Evolutionary conservation across 169 alveolate species (phyloP), one percentile per base, ranked within the genome.

Genomic region (Plasmodium blacklocki): DNA sequence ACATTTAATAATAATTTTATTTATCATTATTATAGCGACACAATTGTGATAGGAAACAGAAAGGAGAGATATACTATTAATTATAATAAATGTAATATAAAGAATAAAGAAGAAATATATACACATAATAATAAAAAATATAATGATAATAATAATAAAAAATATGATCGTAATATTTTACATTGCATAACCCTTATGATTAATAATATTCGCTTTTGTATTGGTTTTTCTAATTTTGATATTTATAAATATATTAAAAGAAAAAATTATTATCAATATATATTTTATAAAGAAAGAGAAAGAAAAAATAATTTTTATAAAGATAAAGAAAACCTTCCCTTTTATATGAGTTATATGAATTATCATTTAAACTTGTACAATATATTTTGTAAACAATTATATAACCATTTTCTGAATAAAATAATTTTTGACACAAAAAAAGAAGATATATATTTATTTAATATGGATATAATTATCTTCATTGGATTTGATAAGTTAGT

Each of bases 341-440:
- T 32, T 32, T 32, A 32, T 32, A 15, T 32, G 2, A 50, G 64
- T 11, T 76, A 76, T 58, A 67, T 15, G 8, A 29, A 64, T 0
- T 32, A 11, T n/a, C 47, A 11, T 18, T 21, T 76, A 56, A 21
- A 64, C 7, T 21, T 19, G 14, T 76, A 76, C 45, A 19, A 6
- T 2, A 23, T 64, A 12, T 76, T 15, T 45, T 62, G 62, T 47
- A 76, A 64, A 18, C 88, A 76, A 14, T 12, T 76, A 8, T 76
- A 64, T 21, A 76, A 76, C 9, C 58, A 64, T 49, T 64, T 76
- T 67, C 14, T 67, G 3, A 64, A 43, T 52, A 64, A 21, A 18
- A 63, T 76, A 2, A 15, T 67, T 1, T 76, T 76, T 29, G 88
- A 76, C 23, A 76, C 88, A 29, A 39, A 76, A 18, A 76, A 76